A percentile compares a stretch with the other conserved stretches of the same genome.
phyloP scores from a whole-genome alignment of 768 basidiomycete genomes.

The Tricholomella constricta region DNA sequence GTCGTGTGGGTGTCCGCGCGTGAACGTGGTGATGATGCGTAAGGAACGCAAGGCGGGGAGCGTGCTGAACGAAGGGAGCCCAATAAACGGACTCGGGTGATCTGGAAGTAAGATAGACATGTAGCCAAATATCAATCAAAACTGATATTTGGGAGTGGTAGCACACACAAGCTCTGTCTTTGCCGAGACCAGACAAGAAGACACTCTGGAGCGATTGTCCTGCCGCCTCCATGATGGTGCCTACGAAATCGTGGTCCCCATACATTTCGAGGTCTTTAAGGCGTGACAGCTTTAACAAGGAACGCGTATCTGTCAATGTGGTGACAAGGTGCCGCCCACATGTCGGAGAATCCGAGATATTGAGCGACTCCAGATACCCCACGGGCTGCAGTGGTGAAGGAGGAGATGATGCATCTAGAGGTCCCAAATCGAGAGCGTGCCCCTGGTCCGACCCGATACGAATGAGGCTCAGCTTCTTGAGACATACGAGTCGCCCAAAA shows the following conservation, averaged over 20 bases:
- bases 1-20: constrained; percentile 8
- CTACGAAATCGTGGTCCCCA: background rate
- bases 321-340: constrained; percentile 1
- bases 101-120: no score
- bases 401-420: no score
- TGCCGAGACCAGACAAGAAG: constrained; percentile 1
- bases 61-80: background rate
- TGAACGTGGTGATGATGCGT: constrained; percentile 3
- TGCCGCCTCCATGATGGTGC: background rate
- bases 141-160: no score
- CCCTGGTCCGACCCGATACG: background rate
- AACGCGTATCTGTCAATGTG: background rate
- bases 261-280: constrained; percentile 1
- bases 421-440: background rate
- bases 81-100: background rate
- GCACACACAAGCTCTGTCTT: background rate
- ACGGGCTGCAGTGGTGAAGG: background rate
- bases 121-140: background rate
- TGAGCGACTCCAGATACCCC: constrained; percentile 3
- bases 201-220: background rate
- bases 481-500: background rate
- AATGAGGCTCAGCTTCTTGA: background rate
- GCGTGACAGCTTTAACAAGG: background rate
- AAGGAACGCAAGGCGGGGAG: background rate
- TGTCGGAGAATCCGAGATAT: background rate